phyloP scores from a whole-genome alignment of 371 early-diverging fungal species.

The Haplosporangium sp. region DNA sequence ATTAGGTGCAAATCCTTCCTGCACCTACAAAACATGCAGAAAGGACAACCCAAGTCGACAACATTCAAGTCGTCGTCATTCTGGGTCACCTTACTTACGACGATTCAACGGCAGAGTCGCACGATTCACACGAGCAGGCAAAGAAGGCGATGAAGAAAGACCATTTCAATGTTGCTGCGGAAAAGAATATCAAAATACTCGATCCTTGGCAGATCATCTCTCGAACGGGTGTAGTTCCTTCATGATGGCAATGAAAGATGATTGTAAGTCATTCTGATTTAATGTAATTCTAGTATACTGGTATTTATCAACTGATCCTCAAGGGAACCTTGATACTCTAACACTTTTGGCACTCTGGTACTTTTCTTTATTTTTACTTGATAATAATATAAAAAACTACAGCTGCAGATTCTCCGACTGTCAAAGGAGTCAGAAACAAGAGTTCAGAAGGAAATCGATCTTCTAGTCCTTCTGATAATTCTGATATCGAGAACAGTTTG shows the following conservation, averaged over 20 bases:
- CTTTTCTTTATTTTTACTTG: too few species aligned
- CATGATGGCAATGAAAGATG: neutral
- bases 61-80: neutral
- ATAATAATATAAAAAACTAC: too few species aligned
- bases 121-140: neutral
- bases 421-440: too few species aligned
- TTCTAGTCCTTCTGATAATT: neutral
- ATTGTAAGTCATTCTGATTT: neutral
- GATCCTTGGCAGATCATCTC: neutral
- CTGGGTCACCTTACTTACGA: neutral
- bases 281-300: too few species aligned
- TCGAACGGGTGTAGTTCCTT: neutral
- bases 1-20: neutral
- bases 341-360: too few species aligned
- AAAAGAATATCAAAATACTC: neutral
- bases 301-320: too few species aligned
- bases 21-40: neutral
- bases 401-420: too few species aligned
- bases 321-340: too few species aligned
- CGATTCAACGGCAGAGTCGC: neutral
- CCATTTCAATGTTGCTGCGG: slow-evolving; percentile 1
- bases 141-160: neutral
- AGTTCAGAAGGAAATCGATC: neutral
- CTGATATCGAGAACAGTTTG: neutral
- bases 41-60: neutral